Evolutionary conservation across 1,284 basidiomycete species (phyloP), one percentile per base, ranked within the genome.

Genomic region (Ceratobasidium sp.): DNA sequence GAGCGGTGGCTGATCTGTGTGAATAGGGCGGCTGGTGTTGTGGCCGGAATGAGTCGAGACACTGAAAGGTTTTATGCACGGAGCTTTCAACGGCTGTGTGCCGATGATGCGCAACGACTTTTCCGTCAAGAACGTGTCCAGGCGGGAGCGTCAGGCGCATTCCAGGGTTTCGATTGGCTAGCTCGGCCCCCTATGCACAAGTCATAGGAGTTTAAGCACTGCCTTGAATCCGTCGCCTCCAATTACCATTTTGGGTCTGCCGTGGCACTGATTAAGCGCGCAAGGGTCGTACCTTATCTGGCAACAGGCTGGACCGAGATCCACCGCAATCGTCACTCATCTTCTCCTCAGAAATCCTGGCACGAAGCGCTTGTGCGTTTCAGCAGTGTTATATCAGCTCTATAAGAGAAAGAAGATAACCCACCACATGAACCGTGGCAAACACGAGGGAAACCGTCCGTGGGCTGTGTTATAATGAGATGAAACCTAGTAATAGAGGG

Each of bases 111-210:
- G 68, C 54, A 44, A 56, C 23, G 38, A 64, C 44, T 68, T 50
- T 75, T 75, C 71, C 48, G 44, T 70, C 40, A 10, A 75, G 61
- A 75, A 75, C 42, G 61, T 46, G 42, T 71, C 42, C 2, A 57
- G 54, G 56, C 61, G 50, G 46, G 71, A 52, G 15, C 48, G 26
- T 54, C 48, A 38, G 33, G 48, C 15, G 50, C 50, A 26, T 33
- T 26, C 48, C 17, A 54, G 28, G 28, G 48, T 54, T 68, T 52
- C 23, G 48, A 54, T 54, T 68, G 66, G 50, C 48, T 54, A 54
- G 20, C 13, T 50, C 38, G 66, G 66, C 26, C 28, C 48, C 28
- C 50, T 68, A 68, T 68, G 15, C 59, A 64, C 61, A 52, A 75
- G 71, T 75, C 71, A 75, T 50, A 42, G 50, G 46, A 59, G 38